These are phyloP conservation scores for Warburgia ugandensis DNA, from an alignment of 164 flowering plant species.

Conservation along the genomic window DNA sequence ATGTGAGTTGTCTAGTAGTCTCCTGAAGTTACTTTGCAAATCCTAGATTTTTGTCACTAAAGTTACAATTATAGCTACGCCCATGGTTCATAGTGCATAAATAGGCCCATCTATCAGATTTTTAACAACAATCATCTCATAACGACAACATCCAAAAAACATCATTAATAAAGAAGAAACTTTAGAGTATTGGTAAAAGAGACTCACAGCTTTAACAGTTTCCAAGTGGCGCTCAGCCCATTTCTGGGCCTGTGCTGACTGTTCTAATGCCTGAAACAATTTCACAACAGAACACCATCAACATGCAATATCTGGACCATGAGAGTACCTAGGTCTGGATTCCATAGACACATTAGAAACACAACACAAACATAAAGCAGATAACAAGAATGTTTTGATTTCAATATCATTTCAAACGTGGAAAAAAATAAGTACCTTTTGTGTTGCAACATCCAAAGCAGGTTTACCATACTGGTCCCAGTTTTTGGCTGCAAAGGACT, in stretches of 20 bases:
- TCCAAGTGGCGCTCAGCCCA: conserved; percentile 84
- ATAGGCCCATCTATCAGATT: too few relatives aligned
- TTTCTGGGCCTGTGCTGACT: conserved; percentile 51
- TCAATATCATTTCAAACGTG: not conserved
- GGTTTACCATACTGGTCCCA: conserved; percentile 47
- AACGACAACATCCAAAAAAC: not conserved
- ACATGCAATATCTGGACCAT: not conserved
- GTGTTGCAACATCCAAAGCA: conserved; percentile 23
- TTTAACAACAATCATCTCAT: not conserved
- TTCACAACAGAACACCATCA: not conserved
- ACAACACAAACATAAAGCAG: not conserved
- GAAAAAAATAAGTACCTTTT: conserved; percentile 26
- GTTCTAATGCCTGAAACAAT: conserved; percentile 54
- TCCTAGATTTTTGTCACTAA: too few relatives aligned
- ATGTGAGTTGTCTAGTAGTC: too few relatives aligned
- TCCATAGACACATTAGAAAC: not conserved
- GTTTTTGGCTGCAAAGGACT: conserved; percentile 30
- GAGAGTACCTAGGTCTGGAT: too few relatives aligned
- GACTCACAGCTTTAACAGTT: conserved; percentile 63
- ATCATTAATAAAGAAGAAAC: not conserved
- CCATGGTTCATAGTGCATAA: too few relatives aligned
- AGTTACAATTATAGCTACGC: too few relatives aligned
- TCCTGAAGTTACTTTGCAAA: too few relatives aligned
- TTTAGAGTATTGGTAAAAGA: not conserved
- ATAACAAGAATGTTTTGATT: not conserved